Conservation (phyloP, 441 rosid species). For the Manihot esculenta region DNA sequence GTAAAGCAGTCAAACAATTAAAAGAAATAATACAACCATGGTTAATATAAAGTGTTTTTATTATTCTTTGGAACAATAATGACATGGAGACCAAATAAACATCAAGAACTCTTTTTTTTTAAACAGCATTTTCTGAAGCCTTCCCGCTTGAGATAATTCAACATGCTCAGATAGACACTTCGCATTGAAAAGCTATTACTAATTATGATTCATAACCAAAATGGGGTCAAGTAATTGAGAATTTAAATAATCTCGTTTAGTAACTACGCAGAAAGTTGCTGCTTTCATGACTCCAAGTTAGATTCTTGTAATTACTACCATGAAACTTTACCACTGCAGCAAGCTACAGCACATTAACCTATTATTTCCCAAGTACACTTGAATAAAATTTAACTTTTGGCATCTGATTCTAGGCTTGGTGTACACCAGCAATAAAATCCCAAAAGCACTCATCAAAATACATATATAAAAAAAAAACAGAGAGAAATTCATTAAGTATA, state of each 20-base stretch:
- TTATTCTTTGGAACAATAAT: not conserved
- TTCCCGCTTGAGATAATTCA: not conserved
- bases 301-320: not conserved
- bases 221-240: not conserved
- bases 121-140: not conserved
- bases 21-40: not conserved
- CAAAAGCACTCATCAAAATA: constrained; percentile 6
- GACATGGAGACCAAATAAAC: not conserved
- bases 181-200: not conserved
- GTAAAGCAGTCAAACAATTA: constrained; percentile 8
- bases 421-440: not conserved
- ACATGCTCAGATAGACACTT: not conserved
- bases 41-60: not conserved
- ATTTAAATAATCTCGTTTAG: not conserved
- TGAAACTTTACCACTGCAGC: not conserved
- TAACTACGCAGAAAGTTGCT: not conserved
- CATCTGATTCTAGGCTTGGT: not conserved
- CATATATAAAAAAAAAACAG: not conserved
- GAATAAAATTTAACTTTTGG: not conserved
- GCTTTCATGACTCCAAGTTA: not conserved
- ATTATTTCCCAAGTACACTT: not conserved
- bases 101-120: not conserved
- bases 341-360: not conserved
- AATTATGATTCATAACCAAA: not conserved
- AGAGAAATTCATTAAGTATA: constrained; percentile 19